Base-by-base conservation (phyloP, 305 asterid species). In the Ilex paraguariensis region DNA sequence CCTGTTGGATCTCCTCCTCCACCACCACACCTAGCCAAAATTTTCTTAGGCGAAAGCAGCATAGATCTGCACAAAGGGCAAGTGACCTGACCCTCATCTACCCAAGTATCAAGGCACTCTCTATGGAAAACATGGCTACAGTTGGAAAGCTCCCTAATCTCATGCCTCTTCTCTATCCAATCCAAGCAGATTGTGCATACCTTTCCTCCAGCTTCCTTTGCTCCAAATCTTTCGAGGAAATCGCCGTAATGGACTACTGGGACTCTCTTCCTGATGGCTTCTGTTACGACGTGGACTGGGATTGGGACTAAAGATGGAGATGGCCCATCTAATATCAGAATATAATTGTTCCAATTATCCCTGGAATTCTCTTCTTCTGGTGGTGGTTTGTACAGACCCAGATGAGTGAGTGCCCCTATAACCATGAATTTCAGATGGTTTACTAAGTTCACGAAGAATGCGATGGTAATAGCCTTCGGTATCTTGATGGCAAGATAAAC, bases 1-100 rank as follows among this genome's bases (percentile, higher is more conserved):
- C 42, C 42, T 36, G 1, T 36, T 36, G 42, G 42, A 4, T 5
- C 9, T 36, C 7, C 7, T 4, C 9, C 42, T 4, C 7, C 42
- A 36, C 7, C 42, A 36, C 42, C 6, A 8, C 42, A 36, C 42
- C 42, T 36, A 5, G 42, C 9, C 42, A 46, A 46, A 46, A 11
- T 46, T 0, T 13, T 52, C 65, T 58, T 68, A 0, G 77, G 88
- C 3, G 97, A 88, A 63, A 90, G 79, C 79, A 87, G 59, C 83
- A 80, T 77, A 32, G 95, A 81, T 76, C 97, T 80, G 65, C 97
- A 90, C 73, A 87, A 45, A 21, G 97, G 97, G 68, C 97, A 90
- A 17, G 60, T 82, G 10, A 87, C 79, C 54, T 79, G 94, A 28
- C 95, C 90, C 30, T 82, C 77, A 42, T 87, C 93, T 16, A 90